Percentiles rank a stretch among this genome's conserved stretches.
phyloP scores from a whole-genome alignment of 179 eudicot genomes.

The Gypsophila paniculata region DNA sequence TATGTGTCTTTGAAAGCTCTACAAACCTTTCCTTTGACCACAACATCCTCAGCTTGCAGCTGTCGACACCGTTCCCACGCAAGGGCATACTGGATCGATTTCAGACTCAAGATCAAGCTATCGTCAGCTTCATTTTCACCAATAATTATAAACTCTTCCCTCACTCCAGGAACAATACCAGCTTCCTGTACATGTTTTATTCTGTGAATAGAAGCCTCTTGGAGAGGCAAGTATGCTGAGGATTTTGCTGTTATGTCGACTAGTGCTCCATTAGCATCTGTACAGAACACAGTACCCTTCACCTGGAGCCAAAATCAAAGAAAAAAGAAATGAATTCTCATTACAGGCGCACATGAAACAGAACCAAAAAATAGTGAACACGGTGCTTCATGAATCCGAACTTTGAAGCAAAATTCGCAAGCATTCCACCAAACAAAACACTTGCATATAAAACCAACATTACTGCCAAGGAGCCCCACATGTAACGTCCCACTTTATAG shows the following conservation, averaged over 20 bases:
- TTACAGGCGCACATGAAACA: background rate
- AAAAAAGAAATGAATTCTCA: constrained; percentile 16
- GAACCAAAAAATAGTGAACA: background rate
- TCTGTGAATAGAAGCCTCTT: constrained; percentile 67
- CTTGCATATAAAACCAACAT: background rate
- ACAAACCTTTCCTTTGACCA: constrained; percentile 83
- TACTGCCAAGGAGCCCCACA: too few species aligned
- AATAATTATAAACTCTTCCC: constrained; percentile 70
- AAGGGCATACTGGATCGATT: constrained; percentile 65
- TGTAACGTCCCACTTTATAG: too few species aligned
- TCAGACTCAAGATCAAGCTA: constrained; percentile 74
- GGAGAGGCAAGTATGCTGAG: constrained; percentile 79
- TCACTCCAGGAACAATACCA: constrained; percentile 74
- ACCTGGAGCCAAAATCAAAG: constrained; percentile 41
- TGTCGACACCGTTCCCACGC: constrained; percentile 99
- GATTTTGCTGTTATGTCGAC: constrained; percentile 88
- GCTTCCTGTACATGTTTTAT: constrained; percentile 74
- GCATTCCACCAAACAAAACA: background rate
- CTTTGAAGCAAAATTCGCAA: background rate
- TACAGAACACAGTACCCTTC: constrained; percentile 63
- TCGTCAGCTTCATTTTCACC: constrained; percentile 82
- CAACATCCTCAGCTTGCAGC: constrained; percentile 90
- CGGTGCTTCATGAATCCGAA: background rate
- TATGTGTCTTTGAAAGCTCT: background rate
- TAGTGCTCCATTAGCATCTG: constrained; percentile 68